A percentile compares a stretch with the other conserved stretches of the same genome.
Conservation (phyloP, 179 eudicot genomes). For the Camellia oleifera region DNA sequence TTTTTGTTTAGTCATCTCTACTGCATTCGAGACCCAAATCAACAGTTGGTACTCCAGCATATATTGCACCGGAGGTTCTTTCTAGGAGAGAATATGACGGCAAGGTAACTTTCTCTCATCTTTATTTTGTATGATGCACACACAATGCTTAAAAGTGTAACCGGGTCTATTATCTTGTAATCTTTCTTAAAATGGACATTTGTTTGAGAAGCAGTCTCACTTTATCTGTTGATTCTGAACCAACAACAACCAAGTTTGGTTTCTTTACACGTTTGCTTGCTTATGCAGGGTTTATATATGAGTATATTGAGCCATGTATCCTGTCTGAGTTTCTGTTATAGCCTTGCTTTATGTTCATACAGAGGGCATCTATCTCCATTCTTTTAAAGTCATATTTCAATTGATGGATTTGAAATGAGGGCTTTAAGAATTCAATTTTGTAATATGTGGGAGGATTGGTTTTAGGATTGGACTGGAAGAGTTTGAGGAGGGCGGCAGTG, state of each 20-base stretch:
- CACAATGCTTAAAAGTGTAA: not conserved
- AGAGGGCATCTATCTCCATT: not conserved
- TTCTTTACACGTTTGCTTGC: not conserved
- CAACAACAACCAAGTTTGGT: too few species aligned
- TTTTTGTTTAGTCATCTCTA: constrained; percentile 56
- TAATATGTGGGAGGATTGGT: not conserved
- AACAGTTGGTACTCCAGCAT: constrained; percentile 92
- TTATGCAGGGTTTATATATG: not conserved
- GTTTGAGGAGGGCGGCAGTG: not conserved
- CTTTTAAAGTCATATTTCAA: not conserved
- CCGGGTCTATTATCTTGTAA: not conserved
- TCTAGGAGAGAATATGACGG: constrained; percentile 87
- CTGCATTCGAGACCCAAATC: constrained; percentile 90
- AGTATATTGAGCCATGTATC: not conserved
- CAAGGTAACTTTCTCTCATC: constrained; percentile 41
- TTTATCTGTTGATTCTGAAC: not conserved
- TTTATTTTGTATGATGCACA: not conserved
- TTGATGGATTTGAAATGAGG: not conserved
- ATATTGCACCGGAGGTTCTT: constrained; percentile 88
- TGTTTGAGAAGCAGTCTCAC: not conserved
- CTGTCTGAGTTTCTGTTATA: not conserved
- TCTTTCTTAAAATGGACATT: not conserved
- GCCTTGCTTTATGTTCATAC: not conserved
- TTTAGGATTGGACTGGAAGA: not conserved
- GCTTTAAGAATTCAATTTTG: not conserved